Conservation (phyloP, 805 yeast genomes). For the Kregervanrija pseudodelftensis region DNA sequence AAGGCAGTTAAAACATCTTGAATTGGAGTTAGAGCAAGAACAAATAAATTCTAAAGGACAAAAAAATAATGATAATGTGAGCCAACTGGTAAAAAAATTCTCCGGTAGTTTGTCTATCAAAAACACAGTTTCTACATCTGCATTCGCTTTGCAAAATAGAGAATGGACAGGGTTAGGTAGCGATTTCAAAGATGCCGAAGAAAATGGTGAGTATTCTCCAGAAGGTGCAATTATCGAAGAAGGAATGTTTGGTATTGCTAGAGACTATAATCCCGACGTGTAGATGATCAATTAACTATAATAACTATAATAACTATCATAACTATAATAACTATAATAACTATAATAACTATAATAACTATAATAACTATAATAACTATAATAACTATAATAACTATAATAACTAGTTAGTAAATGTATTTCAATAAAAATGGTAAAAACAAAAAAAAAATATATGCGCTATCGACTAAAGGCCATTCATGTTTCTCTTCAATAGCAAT, state of each 20-base stretch:
- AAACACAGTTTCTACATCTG: slow-evolving; percentile 85
- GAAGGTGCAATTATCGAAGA: slow-evolving; percentile 79
- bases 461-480: too few species aligned
- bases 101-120: slow-evolving; percentile 57
- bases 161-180: slow-evolving; percentile 89
- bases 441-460: too few species aligned
- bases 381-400: too few species aligned
- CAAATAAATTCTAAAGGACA: slow-evolving; percentile 16
- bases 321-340: too few species aligned
- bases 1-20: slow-evolving; percentile 56
- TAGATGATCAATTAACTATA: slow-evolving; percentile 7
- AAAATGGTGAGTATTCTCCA: slow-evolving; percentile 32
- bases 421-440: too few species aligned
- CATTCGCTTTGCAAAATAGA: slow-evolving; percentile 61
- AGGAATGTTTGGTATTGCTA: slow-evolving; percentile 83
- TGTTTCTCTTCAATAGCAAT: too few species aligned
- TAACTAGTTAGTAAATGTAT: too few species aligned
- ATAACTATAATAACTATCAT: background rate
- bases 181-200: slow-evolving; percentile 45
- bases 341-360: too few species aligned
- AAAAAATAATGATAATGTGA: slow-evolving; percentile 15
- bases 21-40: slow-evolving; percentile 41
- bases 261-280: slow-evolving; percentile 59
- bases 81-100: slow-evolving; percentile 46
- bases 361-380: too few species aligned